Evolutionary conservation across 1,284 basidiomycete genomes (phyloP).

Genomic region (Malassezia sympodialis): DNA sequence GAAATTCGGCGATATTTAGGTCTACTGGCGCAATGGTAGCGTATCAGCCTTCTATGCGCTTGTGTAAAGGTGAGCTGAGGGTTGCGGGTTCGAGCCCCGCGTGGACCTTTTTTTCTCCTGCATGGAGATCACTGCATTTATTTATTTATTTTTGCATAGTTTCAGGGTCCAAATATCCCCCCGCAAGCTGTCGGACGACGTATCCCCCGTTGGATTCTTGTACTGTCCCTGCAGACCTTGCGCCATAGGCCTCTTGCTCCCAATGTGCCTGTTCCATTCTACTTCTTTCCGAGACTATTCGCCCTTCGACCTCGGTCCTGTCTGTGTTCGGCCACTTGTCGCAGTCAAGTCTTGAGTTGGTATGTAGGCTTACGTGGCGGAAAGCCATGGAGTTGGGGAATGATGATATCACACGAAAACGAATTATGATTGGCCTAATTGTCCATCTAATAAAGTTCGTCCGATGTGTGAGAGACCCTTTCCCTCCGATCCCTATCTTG

Average conservation of each 20-base stretch:
- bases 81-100: conserved; percentile 24
- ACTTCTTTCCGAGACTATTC: too few relatives aligned
- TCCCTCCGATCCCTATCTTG: background rate
- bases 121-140: background rate
- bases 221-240: background rate
- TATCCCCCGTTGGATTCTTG: background rate
- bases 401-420: too few relatives aligned
- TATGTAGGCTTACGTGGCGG: background rate
- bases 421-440: background rate
- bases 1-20: conserved; percentile 8
- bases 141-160: background rate
- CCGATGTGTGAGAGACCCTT: background rate
- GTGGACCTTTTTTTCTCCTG: conserved; percentile 18
- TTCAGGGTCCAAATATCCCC: background rate
- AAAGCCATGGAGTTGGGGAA: background rate
- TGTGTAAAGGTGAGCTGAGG: conserved; percentile 15
- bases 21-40: conserved; percentile 24
- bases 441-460: background rate
- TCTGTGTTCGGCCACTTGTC: background rate
- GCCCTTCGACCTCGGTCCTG: too few relatives aligned
- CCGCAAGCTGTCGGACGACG: background rate
- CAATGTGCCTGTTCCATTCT: too few relatives aligned
- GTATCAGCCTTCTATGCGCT: conserved; percentile 20
- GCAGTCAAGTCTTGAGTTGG: background rate
- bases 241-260: too few relatives aligned